Percentiles rank a stretch among this genome's conserved stretches.
phyloP scores from a whole-genome alignment of 768 basidiomycete species.

The Hemileccinum rubropunctum region DNA sequence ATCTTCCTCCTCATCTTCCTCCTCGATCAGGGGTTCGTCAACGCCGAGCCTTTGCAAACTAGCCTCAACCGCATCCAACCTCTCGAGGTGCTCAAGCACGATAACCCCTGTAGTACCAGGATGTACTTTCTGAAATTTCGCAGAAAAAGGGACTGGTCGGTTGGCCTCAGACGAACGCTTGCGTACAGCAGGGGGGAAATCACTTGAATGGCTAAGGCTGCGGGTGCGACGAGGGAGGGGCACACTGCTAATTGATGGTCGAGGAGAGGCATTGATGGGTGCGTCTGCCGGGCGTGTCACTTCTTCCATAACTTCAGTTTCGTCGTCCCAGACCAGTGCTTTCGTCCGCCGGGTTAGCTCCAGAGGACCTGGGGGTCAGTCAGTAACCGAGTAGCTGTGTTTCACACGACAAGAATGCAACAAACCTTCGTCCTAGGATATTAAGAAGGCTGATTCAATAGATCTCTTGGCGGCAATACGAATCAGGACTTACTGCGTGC shows the following conservation, averaged over 20 bases:
- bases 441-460: constrained; percentile 5
- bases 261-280: constrained; percentile 49
- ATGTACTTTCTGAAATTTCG: constrained; percentile 81
- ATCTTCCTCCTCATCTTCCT: constrained; percentile 58
- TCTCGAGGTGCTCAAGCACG: constrained; percentile 81
- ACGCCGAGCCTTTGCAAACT: constrained; percentile 71
- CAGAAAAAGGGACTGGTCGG: constrained; percentile 78
- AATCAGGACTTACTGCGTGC: constrained; percentile 54
- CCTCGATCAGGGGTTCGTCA: constrained; percentile 49
- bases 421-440: constrained; percentile 70
- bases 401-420: not conserved
- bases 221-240: constrained; percentile 54
- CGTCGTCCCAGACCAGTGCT: constrained; percentile 84
- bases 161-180: constrained; percentile 60
- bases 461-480: not conserved
- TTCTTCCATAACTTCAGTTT: constrained; percentile 70
- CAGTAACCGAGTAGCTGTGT: not conserved
- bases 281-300: constrained; percentile 28
- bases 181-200: constrained; percentile 73
- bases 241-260: constrained; percentile 58
- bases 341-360: constrained; percentile 84
- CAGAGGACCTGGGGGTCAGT: constrained; percentile 62
- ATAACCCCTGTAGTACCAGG: constrained; percentile 86
- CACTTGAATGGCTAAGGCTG: constrained; percentile 56
- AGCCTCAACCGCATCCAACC: constrained; percentile 79